Base-by-base conservation (phyloP, 805 yeast species). In the Kodamaea nitidulidarum region DNA sequence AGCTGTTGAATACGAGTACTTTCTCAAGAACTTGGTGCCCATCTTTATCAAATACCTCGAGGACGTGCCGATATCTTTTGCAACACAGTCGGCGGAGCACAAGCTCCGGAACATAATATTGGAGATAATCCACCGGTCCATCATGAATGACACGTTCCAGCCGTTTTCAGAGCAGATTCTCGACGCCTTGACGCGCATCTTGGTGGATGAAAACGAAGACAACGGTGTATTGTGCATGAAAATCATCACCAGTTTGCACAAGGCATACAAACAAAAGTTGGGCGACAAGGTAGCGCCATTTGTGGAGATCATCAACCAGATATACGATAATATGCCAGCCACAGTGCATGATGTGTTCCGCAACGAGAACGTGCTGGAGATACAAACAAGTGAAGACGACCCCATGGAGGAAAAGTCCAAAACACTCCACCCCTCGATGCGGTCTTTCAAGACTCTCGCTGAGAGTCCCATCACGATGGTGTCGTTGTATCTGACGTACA, bases 401-500 rank as follows among this genome's bases (percentile, higher is more conserved):
- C 51, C 65, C 2, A 61, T 60, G 17, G 70, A 68, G 12, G 67
- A 70, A 10, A 69, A 65, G 22, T 73, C 70, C 6, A 80, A 79
- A 42, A 65, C 73, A 2, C 67, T 88, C 39, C 73, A 74, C 32
- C 76, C 74, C 45, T 83, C 96, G 4, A 75, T 86, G 75, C 71
- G 60, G 47, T 88, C 97, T 1, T 91, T 93, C 71, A 90, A 88
- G 56, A 87, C 91, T 10, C 73, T 93, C 43, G 86, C 96, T 0
- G 99, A 93, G 59, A 90, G 98, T 56, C 99, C 99, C 7, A 91
- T 93, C 28, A 88, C 96, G 3, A 84, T 93, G 81, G 98, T 93
- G 3, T 80, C 96, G 6, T 68, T 95, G 38, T 88, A 87, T 52
- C 85, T 96, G 1, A 80, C 95, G 0, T 88, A 90, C 64, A 87